Percentiles rank a stretch among this genome's conserved stretches.
Conservation (phyloP, 331 rosid species). For the Malus hybrid region DNA sequence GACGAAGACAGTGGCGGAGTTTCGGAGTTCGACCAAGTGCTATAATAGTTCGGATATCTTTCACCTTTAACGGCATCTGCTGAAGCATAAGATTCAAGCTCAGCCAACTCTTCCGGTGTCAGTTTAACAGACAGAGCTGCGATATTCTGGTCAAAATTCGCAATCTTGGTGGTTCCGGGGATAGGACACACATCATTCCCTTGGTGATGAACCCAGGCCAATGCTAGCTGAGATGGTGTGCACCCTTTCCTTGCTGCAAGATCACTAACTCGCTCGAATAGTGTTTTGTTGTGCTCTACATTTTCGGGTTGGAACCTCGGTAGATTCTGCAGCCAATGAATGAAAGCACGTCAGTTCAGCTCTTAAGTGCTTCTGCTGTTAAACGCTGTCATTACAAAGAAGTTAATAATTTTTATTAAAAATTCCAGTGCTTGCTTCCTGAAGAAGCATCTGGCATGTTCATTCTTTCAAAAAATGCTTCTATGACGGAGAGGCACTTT, state of each 20-base stretch:
- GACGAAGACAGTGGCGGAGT: slow-evolving; percentile 65
- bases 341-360: neutral
- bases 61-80: slow-evolving; percentile 49
- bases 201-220: slow-evolving; percentile 78
- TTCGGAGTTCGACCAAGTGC: slow-evolving; percentile 50
- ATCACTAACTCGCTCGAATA: slow-evolving; percentile 42
- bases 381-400: neutral
- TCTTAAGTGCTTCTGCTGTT: neutral
- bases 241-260: slow-evolving; percentile 56
- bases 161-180: slow-evolving; percentile 74
- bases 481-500: neutral
- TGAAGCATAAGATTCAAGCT: slow-evolving; percentile 49
- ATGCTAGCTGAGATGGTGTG: slow-evolving; percentile 54
- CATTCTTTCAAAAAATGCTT: neutral
- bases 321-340: slow-evolving; percentile 16
- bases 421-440: too few relatives aligned
- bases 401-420: too few relatives aligned
- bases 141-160: slow-evolving; percentile 48
- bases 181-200: slow-evolving; percentile 71
- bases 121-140: slow-evolving; percentile 51
- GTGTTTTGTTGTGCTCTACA: slow-evolving; percentile 32
- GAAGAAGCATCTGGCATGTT: neutral
- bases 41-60: neutral
- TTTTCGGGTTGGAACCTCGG: slow-evolving; percentile 58
- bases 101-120: slow-evolving; percentile 49